Evolutionary conservation across 1,284 basidiomycete species (phyloP).

Genomic region (Boletus calvinii): DNA sequence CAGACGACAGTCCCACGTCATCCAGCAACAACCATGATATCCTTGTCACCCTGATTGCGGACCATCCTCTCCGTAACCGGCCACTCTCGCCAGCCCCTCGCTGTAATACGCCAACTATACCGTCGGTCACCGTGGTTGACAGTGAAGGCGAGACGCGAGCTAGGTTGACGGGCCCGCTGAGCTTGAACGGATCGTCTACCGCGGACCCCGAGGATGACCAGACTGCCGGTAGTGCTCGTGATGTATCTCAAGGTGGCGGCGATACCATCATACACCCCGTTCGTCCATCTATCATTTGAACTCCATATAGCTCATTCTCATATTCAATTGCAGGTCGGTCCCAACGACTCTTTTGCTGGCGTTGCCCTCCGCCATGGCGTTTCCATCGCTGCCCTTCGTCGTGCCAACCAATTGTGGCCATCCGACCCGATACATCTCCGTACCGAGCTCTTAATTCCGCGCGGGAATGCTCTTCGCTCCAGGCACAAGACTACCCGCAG

Average conservation of each 20-base stretch:
- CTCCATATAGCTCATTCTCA: background rate
- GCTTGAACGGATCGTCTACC: background rate
- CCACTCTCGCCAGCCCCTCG: constrained; percentile 11
- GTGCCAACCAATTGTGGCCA: constrained; percentile 87
- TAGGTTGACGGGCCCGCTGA: constrained; percentile 2
- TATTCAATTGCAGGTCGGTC: constrained; percentile 50
- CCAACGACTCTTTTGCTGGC: constrained; percentile 77
- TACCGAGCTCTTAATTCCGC: constrained; percentile 77
- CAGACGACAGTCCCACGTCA: constrained; percentile 9
- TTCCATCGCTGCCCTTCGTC: constrained; percentile 75
- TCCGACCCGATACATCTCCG: constrained; percentile 88
- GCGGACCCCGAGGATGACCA: background rate
- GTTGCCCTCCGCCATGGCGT: constrained; percentile 88
- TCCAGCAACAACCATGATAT: background rate
- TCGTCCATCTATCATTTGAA: constrained; percentile 6
- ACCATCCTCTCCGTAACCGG: constrained; percentile 22
- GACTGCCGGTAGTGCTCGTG: background rate
- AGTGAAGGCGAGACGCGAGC: constrained; percentile 5
- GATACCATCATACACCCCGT: constrained; percentile 20
- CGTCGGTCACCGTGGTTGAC: background rate
- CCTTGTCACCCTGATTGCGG: background rate
- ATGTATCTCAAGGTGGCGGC: background rate
- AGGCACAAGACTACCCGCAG: constrained; percentile 2
- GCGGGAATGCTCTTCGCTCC: constrained; percentile 7
- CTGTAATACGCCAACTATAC: background rate